A percentile compares a stretch with the other conserved stretches of the same genome.
phyloP scores from a whole-genome alignment of 78 protist species.

The Anaeramoeba flamelloides region DNA sequence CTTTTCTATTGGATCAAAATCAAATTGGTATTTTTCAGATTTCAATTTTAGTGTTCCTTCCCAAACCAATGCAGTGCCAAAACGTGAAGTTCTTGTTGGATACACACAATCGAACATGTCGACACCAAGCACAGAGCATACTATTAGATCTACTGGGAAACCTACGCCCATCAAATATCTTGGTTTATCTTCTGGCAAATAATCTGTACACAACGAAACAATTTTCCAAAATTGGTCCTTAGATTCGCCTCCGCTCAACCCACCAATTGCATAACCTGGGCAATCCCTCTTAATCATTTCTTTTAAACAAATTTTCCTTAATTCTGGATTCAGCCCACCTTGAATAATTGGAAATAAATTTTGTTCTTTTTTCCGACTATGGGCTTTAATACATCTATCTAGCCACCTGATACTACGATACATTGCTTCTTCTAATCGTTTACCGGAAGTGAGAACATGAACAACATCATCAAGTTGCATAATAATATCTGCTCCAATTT shows the following conservation, averaged over 20 bases:
- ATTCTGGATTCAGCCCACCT: constrained; percentile 44
- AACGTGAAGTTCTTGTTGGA: constrained; percentile 43
- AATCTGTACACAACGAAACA: constrained; percentile 41
- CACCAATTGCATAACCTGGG: constrained; percentile 92
- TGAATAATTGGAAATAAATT: constrained; percentile 65
- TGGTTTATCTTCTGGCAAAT: constrained; percentile 54
- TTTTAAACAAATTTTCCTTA: constrained; percentile 2
- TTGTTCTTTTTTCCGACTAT: constrained; percentile 21
- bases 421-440: constrained; percentile 77
- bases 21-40: not conserved
- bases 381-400: constrained; percentile 78
- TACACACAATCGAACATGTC: constrained; percentile 96
- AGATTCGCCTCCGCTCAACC: constrained; percentile 78
- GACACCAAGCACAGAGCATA: constrained; percentile 78
- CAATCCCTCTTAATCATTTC: constrained; percentile 1
- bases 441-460: constrained; percentile 25
- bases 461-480: constrained; percentile 64
- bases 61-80: not conserved
- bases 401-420: constrained; percentile 53
- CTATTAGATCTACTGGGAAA: constrained; percentile 50
- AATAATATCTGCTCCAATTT: constrained; percentile 86
- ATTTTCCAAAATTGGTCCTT: constrained; percentile 59
- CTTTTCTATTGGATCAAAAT: not conserved
- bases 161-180: constrained; percentile 93
- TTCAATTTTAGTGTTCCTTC: not conserved